Conservation (phyloP, 192 early-diverging fungal genomes). For the Linnemannia elongata region DNA sequence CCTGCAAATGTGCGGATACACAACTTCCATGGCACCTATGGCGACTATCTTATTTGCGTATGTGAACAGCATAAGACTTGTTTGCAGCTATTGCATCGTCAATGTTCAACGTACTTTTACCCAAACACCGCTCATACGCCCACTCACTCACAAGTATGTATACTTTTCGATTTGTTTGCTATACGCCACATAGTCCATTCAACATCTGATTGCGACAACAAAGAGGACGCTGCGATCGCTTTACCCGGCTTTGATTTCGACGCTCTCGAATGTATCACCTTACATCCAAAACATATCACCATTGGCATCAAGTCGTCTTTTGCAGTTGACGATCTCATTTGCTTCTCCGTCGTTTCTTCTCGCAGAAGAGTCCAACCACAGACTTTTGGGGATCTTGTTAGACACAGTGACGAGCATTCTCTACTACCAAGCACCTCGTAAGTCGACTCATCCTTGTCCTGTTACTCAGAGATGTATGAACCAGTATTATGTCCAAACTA, state of each 20-base stretch:
- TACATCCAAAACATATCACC: constrained; percentile 82
- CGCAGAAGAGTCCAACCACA: constrained; percentile 83
- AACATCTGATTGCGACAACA: constrained; percentile 81
- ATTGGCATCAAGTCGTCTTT: constrained; percentile 78
- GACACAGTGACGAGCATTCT: constrained; percentile 88
- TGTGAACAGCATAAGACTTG: background rate
- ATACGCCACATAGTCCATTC: constrained; percentile 69
- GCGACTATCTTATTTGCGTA: constrained; percentile 87
- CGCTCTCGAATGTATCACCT: constrained; percentile 87
- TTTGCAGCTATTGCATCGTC: no score
- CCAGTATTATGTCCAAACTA: background rate
- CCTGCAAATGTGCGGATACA: constrained; percentile 72
- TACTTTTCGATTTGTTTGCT: background rate
- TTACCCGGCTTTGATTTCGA: constrained; percentile 83
- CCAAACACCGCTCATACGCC: background rate
- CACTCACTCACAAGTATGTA: constrained; percentile 4
- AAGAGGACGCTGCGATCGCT: constrained; percentile 73
- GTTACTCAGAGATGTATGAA: background rate
- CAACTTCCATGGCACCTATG: constrained; percentile 75
- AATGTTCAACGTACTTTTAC: no score
- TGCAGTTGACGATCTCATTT: constrained; percentile 83
- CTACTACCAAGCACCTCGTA: constrained; percentile 86
- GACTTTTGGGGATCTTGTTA: constrained; percentile 78
- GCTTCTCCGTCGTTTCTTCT: constrained; percentile 84
- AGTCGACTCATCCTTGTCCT: background rate